These are phyloP conservation scores for Sporothrix inflata DNA, from an alignment of 2,329 filamentous ascomycete genomes.

Conservation along the genomic window DNA sequence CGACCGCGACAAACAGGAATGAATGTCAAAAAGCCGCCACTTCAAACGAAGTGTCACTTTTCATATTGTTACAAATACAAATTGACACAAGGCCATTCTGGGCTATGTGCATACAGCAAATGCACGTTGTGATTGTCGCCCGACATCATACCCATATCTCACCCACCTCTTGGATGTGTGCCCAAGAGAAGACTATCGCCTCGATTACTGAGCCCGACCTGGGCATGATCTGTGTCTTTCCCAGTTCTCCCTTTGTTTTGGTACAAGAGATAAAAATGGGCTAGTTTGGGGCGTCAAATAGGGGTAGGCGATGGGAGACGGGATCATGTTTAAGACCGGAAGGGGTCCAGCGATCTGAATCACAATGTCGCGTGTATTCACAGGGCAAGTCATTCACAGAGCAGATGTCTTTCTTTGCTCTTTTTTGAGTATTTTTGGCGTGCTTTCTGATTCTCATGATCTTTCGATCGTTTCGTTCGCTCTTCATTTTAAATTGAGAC, in stretches of 20 bases:
- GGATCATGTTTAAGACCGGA: neutral
- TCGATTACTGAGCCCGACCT: conserved; percentile 20
- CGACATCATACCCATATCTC: neutral
- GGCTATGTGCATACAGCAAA: neutral
- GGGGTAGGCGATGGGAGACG: neutral
- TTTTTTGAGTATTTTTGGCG: neutral
- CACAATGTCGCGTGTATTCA: neutral
- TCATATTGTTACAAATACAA: neutral
- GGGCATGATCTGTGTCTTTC: neutral
- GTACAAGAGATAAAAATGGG: neutral
- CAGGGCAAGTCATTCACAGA: neutral
- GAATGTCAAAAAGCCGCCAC: neutral
- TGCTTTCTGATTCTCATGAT: neutral
- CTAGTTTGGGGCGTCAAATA: no score
- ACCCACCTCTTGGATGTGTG: neutral
- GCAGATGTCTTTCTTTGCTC: neutral
- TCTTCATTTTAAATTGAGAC: neutral
- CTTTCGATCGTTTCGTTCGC: no score
- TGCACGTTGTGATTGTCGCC: neutral
- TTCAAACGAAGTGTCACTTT: neutral
- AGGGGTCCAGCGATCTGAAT: neutral
- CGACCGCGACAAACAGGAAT: neutral
- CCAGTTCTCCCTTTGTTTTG: neutral
- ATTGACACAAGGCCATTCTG: neutral
- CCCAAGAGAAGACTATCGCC: neutral